A percentile compares a stretch with the other conserved stretches of the same genome.
Conservation (phyloP, 2,329 filamentous ascomycete genomes). For the Phialophora chinensis region DNA sequence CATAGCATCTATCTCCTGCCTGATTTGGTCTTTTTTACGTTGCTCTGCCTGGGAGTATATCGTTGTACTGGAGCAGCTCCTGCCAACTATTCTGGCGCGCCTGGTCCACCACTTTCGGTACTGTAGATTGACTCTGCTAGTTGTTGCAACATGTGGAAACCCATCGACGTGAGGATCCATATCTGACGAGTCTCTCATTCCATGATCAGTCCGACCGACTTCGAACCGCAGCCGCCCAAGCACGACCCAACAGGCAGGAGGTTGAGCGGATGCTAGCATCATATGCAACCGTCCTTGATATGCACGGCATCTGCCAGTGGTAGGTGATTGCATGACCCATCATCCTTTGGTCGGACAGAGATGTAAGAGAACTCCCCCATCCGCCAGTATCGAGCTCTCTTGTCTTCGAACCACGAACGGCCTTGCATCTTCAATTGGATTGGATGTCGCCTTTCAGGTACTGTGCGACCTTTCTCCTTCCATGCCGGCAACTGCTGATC, state of each 20-base stretch:
- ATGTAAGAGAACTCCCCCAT: constrained; percentile 5
- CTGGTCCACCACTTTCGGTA: constrained; percentile 26
- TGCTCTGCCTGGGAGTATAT: constrained; percentile 68
- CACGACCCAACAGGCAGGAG: neutral
- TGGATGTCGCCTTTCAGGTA: neutral
- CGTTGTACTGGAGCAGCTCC: constrained; percentile 65
- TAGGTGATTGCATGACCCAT: constrained; percentile 5
- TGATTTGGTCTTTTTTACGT: constrained; percentile 35
- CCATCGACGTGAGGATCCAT: constrained; percentile 20
- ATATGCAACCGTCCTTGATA: constrained; percentile 7
- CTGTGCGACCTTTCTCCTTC: neutral
- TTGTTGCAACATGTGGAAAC: constrained; percentile 23
- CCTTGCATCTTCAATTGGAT: constrained; percentile 2
- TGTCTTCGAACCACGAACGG: constrained; percentile 9
- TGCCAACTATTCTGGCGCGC: constrained; percentile 37
- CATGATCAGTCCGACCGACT: constrained; percentile 20
- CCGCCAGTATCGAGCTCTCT: constrained; percentile 6
- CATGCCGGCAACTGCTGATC: neutral
- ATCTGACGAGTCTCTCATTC: constrained; percentile 18
- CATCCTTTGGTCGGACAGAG: constrained; percentile 6
- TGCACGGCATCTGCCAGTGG: constrained; percentile 3
- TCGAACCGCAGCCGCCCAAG: constrained; percentile 10
- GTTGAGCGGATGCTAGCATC: constrained; percentile 4
- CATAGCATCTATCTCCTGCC: constrained; percentile 40
- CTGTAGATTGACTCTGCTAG: constrained; percentile 30